phyloP scores from a whole-genome alignment of 2,329 filamentous ascomycete genomes.

The Colletotrichum falcatum region DNA sequence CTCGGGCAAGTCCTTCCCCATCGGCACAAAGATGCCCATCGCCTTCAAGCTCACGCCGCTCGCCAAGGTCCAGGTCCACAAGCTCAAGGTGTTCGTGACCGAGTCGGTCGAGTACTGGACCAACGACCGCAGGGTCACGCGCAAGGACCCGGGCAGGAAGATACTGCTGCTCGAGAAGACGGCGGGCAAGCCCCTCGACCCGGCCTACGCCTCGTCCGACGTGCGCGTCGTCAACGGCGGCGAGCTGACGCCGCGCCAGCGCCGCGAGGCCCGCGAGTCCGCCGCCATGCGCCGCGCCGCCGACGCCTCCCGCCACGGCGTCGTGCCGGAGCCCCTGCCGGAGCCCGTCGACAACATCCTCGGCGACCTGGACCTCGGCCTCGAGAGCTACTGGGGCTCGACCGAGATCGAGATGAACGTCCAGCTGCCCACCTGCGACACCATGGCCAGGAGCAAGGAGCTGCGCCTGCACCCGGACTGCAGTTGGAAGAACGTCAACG shows the following conservation, averaged over 20 bases:
- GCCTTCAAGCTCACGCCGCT: conserved; percentile 94
- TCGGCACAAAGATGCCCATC: conserved; percentile 89
- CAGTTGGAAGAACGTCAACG: conserved; percentile 92
- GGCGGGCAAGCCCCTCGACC: conserved; percentile 80
- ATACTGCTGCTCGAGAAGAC: conserved; percentile 89
- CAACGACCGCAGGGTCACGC: conserved; percentile 84
- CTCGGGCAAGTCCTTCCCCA: conserved; percentile 92
- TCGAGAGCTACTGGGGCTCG: conserved; percentile 82
- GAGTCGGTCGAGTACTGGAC: conserved; percentile 95
- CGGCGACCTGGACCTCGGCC: conserved; percentile 78
- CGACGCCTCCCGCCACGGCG: conserved; percentile 60
- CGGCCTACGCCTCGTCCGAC: conserved; percentile 79
- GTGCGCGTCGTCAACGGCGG: conserved; percentile 84
- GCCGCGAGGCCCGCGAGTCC: conserved; percentile 60
- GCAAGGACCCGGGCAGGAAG: conserved; percentile 86
- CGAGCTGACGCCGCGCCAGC: conserved; percentile 70
- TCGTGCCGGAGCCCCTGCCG: conserved; percentile 58
- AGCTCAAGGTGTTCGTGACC: conserved; percentile 90
- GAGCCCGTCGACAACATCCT: conserved; percentile 77
- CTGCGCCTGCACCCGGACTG: conserved; percentile 85
- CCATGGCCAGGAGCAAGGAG: conserved; percentile 79
- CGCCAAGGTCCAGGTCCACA: conserved; percentile 92
- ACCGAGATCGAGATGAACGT: conserved; percentile 97
- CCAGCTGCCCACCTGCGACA: conserved; percentile 88
- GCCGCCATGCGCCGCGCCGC: conserved; percentile 65